Evolutionary conservation across 768 basidiomycete species (phyloP), one percentile per base, ranked within the genome.

Genomic region (Scleroderma bovista): DNA sequence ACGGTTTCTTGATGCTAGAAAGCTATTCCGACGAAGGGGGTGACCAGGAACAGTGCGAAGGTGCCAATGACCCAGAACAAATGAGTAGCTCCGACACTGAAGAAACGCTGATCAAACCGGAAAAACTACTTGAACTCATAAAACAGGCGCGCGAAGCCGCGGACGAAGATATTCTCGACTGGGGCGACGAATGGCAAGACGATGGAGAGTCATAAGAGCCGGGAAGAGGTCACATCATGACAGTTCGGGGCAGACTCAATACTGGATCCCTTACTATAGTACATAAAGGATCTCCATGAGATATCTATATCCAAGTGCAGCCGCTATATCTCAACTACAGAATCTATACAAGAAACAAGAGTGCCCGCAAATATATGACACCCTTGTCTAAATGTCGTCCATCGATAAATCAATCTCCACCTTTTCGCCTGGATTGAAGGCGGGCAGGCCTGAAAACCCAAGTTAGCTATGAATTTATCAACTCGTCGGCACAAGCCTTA

Each of bases 371-470:
- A 29, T 5, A 29, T 29, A 9, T 9, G 9, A 29, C 26, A 29
- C 26, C 26, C 26, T 5, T 36, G 23, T 47, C 72, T 69, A 95
- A 53, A 93, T 80, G 67, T 96, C 93, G 66, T 94, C 93, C 84
- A 88, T 89, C 45, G 78, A 80, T 53, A 93, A 77, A 62, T 87
- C 80, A 52, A 94, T 89, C 74, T 92, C 86, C 23, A 99, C 93
- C 73, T 97, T 95, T 74, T 98, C 93, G 49, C 96, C 96, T 2
- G 96, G 95, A 68, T 95, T 89, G 75, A 99, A 98, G 12, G 95
- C 92, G 41, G 96, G 96, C 24, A 98, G 78, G 58, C 96, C 95
- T 97, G 59, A n/a, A 38, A 26, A 12, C n/a, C 26, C 33, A 53
- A 29, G 23, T 55, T 47, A 57, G 48, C 37, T 17, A 43, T 52